Percentiles rank a stretch among this genome's conserved stretches.
Conservation (phyloP, 805 yeast genomes). For the Isabelozyma heimii region DNA sequence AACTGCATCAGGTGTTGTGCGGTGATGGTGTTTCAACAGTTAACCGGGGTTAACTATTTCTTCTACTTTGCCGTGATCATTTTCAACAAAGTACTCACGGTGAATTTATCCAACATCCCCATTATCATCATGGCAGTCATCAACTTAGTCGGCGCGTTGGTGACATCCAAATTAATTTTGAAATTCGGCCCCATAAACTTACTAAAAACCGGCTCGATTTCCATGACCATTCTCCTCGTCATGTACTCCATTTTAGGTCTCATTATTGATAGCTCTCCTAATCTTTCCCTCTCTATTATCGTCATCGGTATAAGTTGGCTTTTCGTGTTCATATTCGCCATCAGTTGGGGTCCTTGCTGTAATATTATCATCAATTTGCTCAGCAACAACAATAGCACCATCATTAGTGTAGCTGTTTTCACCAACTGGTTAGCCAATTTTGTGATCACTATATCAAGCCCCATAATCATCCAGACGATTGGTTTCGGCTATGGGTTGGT, state of each 20-base stretch:
- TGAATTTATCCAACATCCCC: slow-evolving; percentile 8
- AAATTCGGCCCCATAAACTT: slow-evolving; percentile 6
- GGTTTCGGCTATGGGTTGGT: slow-evolving; percentile 17
- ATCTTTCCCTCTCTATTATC: neutral
- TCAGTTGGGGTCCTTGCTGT: slow-evolving; percentile 32
- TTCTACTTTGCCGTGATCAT: slow-evolving; percentile 27
- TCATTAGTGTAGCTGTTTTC: slow-evolving; percentile 15
- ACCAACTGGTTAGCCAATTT: slow-evolving; percentile 22
- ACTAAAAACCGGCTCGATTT: slow-evolving; percentile 9
- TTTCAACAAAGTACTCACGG: slow-evolving; percentile 8
- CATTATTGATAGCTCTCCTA: neutral
- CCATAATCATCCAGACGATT: slow-evolving; percentile 13
- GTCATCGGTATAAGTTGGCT: slow-evolving; percentile 8
- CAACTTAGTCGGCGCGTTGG: slow-evolving; percentile 18
- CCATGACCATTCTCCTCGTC: slow-evolving; percentile 13
- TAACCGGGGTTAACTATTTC: slow-evolving; percentile 32
- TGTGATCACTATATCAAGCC: slow-evolving; percentile 18
- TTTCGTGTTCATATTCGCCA: slow-evolving; percentile 19
- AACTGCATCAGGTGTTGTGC: slow-evolving; percentile 13
- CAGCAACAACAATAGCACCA: slow-evolving; percentile 17
- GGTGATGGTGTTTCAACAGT: slow-evolving; percentile 31
- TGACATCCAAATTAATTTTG: slow-evolving; percentile 13
- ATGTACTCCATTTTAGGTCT: slow-evolving; percentile 11
- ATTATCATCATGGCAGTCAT: slow-evolving; percentile 13
- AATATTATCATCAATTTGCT: slow-evolving; percentile 20